Evolutionary conservation across 1,284 basidiomycete genomes (phyloP).

Genomic region (Grifola frondosa): DNA sequence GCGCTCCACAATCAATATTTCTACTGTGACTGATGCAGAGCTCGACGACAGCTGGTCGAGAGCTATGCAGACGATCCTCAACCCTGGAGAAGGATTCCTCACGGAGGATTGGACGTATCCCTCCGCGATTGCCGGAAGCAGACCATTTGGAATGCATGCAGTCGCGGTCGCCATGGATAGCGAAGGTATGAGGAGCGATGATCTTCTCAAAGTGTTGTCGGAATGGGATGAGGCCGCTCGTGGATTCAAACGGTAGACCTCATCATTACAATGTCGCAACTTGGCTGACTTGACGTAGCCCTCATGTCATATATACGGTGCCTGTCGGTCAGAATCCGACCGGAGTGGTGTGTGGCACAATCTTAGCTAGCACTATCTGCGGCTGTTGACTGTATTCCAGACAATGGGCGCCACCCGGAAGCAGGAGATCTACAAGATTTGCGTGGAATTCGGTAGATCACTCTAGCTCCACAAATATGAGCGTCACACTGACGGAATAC

Average conservation of each 20-base stretch:
- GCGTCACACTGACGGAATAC: background rate
- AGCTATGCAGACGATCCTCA: slow-evolving; percentile 56
- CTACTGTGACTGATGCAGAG: background rate
- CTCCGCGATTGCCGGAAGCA: slow-evolving; percentile 42
- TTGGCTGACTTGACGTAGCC: slow-evolving; percentile 38
- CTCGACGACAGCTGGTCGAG: slow-evolving; percentile 46
- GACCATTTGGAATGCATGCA: slow-evolving; percentile 49
- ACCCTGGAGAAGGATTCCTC: slow-evolving; percentile 72
- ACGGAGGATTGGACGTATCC: slow-evolving; percentile 76
- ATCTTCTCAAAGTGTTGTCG: slow-evolving; percentile 58
- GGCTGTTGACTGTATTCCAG: slow-evolving; percentile 28
- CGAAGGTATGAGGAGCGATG: slow-evolving; percentile 66
- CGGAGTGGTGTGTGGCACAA: slow-evolving; percentile 55
- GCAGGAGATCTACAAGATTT: slow-evolving; percentile 77
- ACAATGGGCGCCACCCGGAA: slow-evolving; percentile 70
- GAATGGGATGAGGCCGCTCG: slow-evolving; percentile 66
- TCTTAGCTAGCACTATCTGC: slow-evolving; percentile 20
- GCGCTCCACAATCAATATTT: slow-evolving; percentile 5
- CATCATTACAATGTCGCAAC: slow-evolving; percentile 1
- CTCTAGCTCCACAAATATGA: background rate
- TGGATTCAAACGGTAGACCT: slow-evolving; percentile 44
- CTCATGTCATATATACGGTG: slow-evolving; percentile 74
- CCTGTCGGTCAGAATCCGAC: slow-evolving; percentile 82
- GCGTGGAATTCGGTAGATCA: slow-evolving; percentile 67
- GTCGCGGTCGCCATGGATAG: slow-evolving; percentile 71